phyloP scores from a whole-genome alignment of 202 grass and related monocot species.

The Alloteropsis angusta region DNA sequence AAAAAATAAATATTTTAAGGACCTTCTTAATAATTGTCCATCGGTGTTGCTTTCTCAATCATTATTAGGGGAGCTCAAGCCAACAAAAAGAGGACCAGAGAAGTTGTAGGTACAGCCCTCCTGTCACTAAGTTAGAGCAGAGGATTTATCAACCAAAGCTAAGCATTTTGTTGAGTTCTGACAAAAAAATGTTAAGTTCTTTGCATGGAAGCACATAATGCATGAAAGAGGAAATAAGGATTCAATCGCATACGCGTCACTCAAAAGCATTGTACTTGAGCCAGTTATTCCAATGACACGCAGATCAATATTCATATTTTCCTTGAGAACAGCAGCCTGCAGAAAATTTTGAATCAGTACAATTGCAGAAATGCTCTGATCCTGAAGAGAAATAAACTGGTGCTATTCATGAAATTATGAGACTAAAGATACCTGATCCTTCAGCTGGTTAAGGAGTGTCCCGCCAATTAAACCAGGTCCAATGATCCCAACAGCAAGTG shows the following conservation, averaged over 20 bases:
- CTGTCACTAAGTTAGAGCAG: background rate
- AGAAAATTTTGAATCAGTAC: constrained; percentile 10
- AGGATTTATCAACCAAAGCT: background rate
- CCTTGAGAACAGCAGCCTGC: constrained; percentile 78
- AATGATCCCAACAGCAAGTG: constrained; percentile 76
- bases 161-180: background rate
- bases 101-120: background rate
- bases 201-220: background rate
- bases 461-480: constrained; percentile 87
- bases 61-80: background rate
- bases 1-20: background rate
- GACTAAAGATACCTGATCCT: constrained; percentile 67
- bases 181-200: background rate
- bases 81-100: background rate
- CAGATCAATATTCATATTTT: constrained; percentile 95
- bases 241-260: constrained; percentile 55
- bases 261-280: constrained; percentile 74
- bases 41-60: background rate
- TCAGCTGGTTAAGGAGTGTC: constrained; percentile 83
- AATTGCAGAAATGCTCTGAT: background rate
- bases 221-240: constrained; percentile 6
- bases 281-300: constrained; percentile 92
- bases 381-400: background rate
- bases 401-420: background rate
- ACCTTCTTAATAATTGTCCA: background rate